Percentiles rank a stretch among this genome's conserved stretches.
Conservation (phyloP, 208 protist genomes). For the Acanthamoeba divionensis region DNA sequence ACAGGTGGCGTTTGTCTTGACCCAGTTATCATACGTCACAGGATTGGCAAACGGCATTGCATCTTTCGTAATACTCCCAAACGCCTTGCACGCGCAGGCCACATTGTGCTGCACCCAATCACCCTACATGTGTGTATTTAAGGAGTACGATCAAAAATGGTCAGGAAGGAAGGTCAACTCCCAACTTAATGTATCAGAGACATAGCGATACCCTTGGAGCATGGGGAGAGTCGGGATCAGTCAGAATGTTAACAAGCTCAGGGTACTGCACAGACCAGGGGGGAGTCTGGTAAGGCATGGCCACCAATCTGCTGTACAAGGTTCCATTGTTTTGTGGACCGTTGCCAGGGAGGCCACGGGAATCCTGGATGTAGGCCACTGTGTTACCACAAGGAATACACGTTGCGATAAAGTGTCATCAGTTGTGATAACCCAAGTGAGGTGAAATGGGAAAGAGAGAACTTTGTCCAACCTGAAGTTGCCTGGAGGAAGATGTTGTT, state of each 20-base stretch:
- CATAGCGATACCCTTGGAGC: neutral
- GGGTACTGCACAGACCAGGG: neutral
- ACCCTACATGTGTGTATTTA: too few relatives aligned
- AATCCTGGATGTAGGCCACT: neutral
- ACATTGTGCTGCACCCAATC: neutral
- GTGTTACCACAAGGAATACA: neutral
- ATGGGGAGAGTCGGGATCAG: neutral
- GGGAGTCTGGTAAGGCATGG: neutral
- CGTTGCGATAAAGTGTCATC: neutral
- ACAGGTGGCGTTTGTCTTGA: neutral
- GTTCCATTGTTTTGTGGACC: neutral
- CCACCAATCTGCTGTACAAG: neutral
- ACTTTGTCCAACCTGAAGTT: too few relatives aligned
- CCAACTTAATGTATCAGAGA: neutral
- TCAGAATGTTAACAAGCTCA: neutral
- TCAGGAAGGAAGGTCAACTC: neutral
- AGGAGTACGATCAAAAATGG: neutral
- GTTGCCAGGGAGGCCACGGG: neutral
- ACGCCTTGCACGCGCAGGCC: neutral
- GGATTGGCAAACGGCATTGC: neutral
- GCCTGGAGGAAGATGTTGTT: constrained; percentile 39
- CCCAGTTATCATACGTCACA: constrained; percentile 6
- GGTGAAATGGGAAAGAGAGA: too few relatives aligned
- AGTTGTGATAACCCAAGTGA: too few relatives aligned
- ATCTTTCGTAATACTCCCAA: neutral